These are phyloP conservation scores for Aegilops umbellulata DNA, from an alignment of 176 grass and related monocot genomes.

Conservation along the genomic window DNA sequence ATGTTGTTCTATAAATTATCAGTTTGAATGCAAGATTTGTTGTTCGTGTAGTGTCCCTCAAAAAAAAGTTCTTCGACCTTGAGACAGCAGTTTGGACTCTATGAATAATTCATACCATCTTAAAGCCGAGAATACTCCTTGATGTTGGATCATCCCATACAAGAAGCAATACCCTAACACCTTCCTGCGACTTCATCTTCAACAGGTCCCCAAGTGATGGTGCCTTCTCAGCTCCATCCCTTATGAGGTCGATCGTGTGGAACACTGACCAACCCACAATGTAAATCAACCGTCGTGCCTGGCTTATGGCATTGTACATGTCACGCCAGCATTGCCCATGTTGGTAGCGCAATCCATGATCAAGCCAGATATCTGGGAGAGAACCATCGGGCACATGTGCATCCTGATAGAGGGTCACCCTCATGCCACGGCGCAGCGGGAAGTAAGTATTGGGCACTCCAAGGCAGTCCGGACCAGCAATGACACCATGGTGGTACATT, in stretches of 20 bases:
- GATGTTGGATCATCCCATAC: constrained; percentile 84
- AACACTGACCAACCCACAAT: constrained; percentile 81
- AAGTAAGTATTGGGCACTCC: constrained; percentile 88
- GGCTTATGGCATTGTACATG: constrained; percentile 71
- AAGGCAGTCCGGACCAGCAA: constrained; percentile 43
- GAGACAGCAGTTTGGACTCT: constrained; percentile 18
- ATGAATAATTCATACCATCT: constrained; percentile 44
- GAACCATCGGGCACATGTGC: constrained; percentile 79
- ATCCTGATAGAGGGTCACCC: constrained; percentile 78
- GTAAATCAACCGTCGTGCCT: constrained; percentile 70
- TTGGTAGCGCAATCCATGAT: constrained; percentile 58
- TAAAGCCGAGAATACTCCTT: constrained; percentile 57
- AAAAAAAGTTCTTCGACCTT: neutral
- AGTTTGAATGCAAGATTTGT: constrained; percentile 3
- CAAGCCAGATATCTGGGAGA: constrained; percentile 65
- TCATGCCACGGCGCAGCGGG: constrained; percentile 55
- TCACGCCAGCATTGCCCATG: constrained; percentile 84
- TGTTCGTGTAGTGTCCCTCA: neutral
- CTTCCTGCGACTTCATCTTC: constrained; percentile 77
- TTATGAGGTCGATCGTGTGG: constrained; percentile 61
- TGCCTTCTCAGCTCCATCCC: constrained; percentile 16
- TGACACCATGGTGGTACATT: constrained; percentile 66
- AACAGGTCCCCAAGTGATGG: constrained; percentile 62
- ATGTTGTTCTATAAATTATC: no score
- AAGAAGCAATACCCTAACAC: constrained; percentile 72